Evolutionary conservation across 139 green algal species (phyloP).

Genomic region (Spirogloea muscicola): DNA sequence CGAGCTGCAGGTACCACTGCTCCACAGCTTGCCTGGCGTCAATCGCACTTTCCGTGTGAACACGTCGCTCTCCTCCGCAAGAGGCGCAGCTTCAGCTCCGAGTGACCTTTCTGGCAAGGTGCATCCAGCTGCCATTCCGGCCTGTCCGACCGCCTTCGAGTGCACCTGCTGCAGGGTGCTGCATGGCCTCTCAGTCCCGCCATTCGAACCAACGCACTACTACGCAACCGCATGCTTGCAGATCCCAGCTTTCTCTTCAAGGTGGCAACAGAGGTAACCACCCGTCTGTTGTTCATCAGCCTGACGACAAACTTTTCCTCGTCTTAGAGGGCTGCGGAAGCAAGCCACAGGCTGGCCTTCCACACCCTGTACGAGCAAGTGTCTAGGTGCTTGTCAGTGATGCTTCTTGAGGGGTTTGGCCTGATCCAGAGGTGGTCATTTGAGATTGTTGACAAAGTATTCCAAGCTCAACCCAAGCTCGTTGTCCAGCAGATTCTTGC

Average conservation of each 20-base stretch:
- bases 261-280: constrained; percentile 33
- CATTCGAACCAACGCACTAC: not conserved
- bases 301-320: not conserved
- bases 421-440: not conserved
- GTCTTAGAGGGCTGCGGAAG: not conserved
- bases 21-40: too few species aligned
- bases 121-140: too few species aligned
- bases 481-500: not conserved
- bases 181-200: constrained; percentile 12
- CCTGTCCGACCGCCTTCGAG: too few species aligned
- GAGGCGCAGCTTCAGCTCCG: too few species aligned
- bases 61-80: too few species aligned
- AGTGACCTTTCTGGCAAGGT: too few species aligned
- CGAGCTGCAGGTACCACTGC: too few species aligned
- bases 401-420: not conserved
- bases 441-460: not conserved
- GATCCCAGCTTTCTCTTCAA: constrained; percentile 49
- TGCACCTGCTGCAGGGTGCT: not conserved
- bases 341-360: too few species aligned
- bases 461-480: not conserved
- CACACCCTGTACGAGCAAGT: too few species aligned
- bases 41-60: too few species aligned
- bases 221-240: constrained; percentile 33
- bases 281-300: not conserved
- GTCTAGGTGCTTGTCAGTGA: not conserved